A percentile compares a stretch with the other conserved stretches of the same genome.
Evolutionary conservation across 148 eudicot genomes (phyloP).

Genomic region (Vaccinium corymbosum): DNA sequence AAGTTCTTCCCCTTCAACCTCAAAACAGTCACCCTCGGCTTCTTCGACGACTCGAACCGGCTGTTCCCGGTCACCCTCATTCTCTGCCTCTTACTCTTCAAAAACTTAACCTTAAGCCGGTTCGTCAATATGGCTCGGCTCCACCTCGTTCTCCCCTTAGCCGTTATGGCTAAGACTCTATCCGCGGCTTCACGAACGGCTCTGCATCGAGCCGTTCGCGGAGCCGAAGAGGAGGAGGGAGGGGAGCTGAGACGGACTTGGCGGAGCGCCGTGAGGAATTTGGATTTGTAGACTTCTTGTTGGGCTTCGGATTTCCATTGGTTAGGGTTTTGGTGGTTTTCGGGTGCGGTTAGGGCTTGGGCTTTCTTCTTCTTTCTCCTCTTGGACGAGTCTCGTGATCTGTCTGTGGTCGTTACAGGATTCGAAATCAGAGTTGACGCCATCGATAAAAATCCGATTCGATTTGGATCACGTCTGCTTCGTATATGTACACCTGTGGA

Average conservation of each 20-base stretch:
- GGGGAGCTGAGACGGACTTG: slow-evolving; percentile 41
- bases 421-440: slow-evolving; percentile 35
- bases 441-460: slow-evolving; percentile 16
- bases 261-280: slow-evolving; percentile 62
- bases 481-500: background rate
- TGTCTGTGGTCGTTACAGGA: slow-evolving; percentile 41
- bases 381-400: slow-evolving; percentile 37
- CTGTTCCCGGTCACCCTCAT: slow-evolving; percentile 20
- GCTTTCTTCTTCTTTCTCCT: slow-evolving; percentile 49
- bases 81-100: slow-evolving; percentile 43
- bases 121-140: slow-evolving; percentile 79
- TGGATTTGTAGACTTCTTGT: slow-evolving; percentile 64
- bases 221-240: slow-evolving; percentile 16
- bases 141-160: slow-evolving; percentile 77
- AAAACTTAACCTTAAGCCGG: slow-evolving; percentile 67
- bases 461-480: background rate
- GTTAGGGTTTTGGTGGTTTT: slow-evolving; percentile 17
- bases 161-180: slow-evolving; percentile 60
- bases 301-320: slow-evolving; percentile 75
- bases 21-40: slow-evolving; percentile 31
- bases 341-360: background rate
- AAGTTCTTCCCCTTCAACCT: slow-evolving; percentile 47
- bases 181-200: slow-evolving; percentile 77
- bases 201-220: slow-evolving; percentile 38
- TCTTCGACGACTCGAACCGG: slow-evolving; percentile 24